Percentiles rank a stretch among this genome's conserved stretches.
Conservation (phyloP, 257 asterid genomes). For the Lycium barbarum region DNA sequence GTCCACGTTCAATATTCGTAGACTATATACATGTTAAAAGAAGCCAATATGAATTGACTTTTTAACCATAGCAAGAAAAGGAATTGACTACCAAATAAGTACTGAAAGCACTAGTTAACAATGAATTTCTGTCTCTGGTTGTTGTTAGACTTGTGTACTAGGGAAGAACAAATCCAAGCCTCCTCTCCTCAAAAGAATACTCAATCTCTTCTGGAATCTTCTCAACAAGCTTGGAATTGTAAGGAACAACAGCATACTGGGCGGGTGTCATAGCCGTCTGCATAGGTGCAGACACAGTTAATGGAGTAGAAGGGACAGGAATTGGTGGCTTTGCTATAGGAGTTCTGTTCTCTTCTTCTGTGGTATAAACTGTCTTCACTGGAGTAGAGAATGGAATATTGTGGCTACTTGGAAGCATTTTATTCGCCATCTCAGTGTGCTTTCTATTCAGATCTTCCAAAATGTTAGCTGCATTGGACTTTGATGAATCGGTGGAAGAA, state of each 20-base stretch:
- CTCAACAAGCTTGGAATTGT: constrained; percentile 39
- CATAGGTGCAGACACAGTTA: constrained; percentile 71
- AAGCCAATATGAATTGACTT: constrained; percentile 43
- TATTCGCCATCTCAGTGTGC: constrained; percentile 60
- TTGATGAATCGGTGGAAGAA: constrained; percentile 78
- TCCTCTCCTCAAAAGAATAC: constrained; percentile 83
- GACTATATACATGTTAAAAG: constrained; percentile 48
- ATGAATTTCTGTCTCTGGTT: background rate
- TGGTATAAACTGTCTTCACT: constrained; percentile 50
- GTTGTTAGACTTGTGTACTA: constrained; percentile 44
- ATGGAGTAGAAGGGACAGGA: constrained; percentile 69
- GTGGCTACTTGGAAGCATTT: constrained; percentile 52
- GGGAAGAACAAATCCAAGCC: constrained; percentile 73
- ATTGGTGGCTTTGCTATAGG: constrained; percentile 56
- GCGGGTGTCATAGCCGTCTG: constrained; percentile 74
- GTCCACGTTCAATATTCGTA: constrained; percentile 44
- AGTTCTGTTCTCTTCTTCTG: constrained; percentile 72
- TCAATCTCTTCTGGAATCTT: constrained; percentile 60
- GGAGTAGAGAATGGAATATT: constrained; percentile 62
- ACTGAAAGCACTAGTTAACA: constrained; percentile 5
- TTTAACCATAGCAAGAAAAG: constrained; percentile 10
- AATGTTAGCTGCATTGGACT: constrained; percentile 58
- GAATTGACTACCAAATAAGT: constrained; percentile 41
- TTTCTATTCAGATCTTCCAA: constrained; percentile 69
- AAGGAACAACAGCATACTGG: constrained; percentile 32